A percentile compares a stretch with the other conserved stretches of the same genome.
Conservation (phyloP, 306 rosid genomes). For the Begonia loranthoides region DNA sequence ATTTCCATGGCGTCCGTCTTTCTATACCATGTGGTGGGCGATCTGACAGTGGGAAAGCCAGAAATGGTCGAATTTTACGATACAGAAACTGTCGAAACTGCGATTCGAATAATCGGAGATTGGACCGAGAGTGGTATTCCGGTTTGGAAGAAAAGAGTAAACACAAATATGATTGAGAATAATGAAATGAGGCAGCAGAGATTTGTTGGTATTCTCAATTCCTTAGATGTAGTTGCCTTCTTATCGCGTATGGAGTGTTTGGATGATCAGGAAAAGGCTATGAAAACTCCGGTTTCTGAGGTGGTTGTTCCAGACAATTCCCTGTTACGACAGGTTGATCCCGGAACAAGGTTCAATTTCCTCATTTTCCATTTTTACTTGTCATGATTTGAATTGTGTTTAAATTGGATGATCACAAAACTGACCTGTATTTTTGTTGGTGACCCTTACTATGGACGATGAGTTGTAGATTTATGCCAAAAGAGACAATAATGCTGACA, state of each 20-base stretch:
- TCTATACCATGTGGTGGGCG: constrained; percentile 86
- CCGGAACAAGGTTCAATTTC: constrained; percentile 45
- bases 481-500: no score
- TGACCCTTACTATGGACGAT: no score
- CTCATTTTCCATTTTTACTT: not conserved
- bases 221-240: constrained; percentile 83
- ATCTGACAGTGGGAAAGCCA: constrained; percentile 97
- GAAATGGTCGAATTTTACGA: constrained; percentile 81
- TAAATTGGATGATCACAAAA: no score
- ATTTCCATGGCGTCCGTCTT: constrained; percentile 80
- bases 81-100: constrained; percentile 69
- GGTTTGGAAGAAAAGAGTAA: constrained; percentile 67
- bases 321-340: constrained; percentile 73
- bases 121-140: constrained; percentile 77
- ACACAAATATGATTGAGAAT: constrained; percentile 38
- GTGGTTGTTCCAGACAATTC: constrained; percentile 42
- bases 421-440: no score
- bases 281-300: constrained; percentile 68
- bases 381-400: no score
- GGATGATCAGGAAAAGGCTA: constrained; percentile 77
- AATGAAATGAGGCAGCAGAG: constrained; percentile 79
- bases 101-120: constrained; percentile 67
- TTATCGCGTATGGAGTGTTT: constrained; percentile 48
- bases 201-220: constrained; percentile 79
- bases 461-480: no score